A percentile compares a stretch with the other conserved stretches of the same genome.
Conservation (phyloP, 140 eudicot species). For the Oenanthe javanica region DNA sequence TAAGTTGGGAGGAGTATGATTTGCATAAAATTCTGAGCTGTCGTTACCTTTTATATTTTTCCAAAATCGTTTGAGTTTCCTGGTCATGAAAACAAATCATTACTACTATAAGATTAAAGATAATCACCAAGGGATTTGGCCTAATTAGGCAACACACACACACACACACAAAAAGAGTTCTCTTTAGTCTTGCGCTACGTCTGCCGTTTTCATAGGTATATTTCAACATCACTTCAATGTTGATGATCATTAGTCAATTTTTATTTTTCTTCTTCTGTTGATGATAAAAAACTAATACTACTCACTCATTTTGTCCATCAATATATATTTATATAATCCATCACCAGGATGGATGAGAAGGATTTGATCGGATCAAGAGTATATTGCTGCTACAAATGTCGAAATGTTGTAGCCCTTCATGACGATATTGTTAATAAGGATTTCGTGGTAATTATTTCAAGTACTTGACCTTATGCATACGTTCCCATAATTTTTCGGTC, state of each 20-base stretch:
- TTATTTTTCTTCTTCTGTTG: no score
- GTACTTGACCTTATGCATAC: no score
- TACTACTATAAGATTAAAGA: not conserved
- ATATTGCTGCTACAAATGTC: conserved; percentile 7
- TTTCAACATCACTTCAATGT: not conserved
- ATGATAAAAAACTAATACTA: not conserved
- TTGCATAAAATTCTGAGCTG: no score
- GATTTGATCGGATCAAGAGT: conserved; percentile 12
- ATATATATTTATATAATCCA: not conserved
- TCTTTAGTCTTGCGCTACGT: not conserved
- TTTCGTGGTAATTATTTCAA: not conserved
- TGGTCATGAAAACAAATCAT: not conserved
- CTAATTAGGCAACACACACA: not conserved
- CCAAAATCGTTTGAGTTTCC: not conserved
- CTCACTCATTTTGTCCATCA: no score
- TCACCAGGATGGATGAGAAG: not conserved
- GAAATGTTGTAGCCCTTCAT: not conserved
- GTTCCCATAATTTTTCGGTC: not conserved
- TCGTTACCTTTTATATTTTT: no score
- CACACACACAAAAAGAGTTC: not conserved
- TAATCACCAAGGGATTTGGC: not conserved
- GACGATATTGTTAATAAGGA: not conserved
- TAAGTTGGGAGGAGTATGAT: no score
- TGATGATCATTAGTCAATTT: not conserved
- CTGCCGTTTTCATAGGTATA: not conserved